phyloP scores from a whole-genome alignment of 805 yeast genomes.

The Lipomyces orientalis region DNA sequence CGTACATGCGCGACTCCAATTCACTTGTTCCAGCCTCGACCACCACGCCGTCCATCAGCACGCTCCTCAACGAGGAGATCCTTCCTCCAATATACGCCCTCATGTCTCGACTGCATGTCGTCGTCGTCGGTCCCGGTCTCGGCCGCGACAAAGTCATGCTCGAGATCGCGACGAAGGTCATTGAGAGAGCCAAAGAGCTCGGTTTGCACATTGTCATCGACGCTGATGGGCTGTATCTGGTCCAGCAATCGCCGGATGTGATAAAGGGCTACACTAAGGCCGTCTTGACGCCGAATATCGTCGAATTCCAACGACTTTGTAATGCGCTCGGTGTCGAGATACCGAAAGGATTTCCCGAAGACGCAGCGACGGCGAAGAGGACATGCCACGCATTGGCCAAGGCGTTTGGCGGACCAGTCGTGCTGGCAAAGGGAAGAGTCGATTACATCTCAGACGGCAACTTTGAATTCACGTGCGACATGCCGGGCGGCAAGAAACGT shows the following conservation, averaged over 20 bases:
- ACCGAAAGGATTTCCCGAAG: constrained; percentile 16
- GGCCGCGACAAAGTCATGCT: constrained; percentile 81
- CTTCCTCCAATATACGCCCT: constrained; percentile 62
- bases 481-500: constrained; percentile 72
- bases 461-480: constrained; percentile 51
- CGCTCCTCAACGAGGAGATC: constrained; percentile 45
- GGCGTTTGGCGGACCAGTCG: constrained; percentile 59
- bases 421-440: constrained; percentile 73
- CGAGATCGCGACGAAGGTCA: constrained; percentile 60
- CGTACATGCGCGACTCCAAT: constrained; percentile 66
- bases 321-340: constrained; percentile 17
- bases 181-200: constrained; percentile 61
- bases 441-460: constrained; percentile 68
- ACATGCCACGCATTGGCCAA: constrained; percentile 52
- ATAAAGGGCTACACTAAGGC: constrained; percentile 63
- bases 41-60: constrained; percentile 4
- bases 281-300: constrained; percentile 85
- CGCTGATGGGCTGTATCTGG: constrained; percentile 82
- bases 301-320: constrained; percentile 75
- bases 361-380: constrained; percentile 11
- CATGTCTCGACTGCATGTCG: constrained; percentile 72
- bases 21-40: constrained; percentile 9
- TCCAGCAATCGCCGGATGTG: constrained; percentile 63
- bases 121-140: constrained; percentile 91
- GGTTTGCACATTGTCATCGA: constrained; percentile 79